These are phyloP conservation scores for Gastrolobium villosum DNA, from an alignment of 306 rosid genomes.

Conservation along the genomic window DNA sequence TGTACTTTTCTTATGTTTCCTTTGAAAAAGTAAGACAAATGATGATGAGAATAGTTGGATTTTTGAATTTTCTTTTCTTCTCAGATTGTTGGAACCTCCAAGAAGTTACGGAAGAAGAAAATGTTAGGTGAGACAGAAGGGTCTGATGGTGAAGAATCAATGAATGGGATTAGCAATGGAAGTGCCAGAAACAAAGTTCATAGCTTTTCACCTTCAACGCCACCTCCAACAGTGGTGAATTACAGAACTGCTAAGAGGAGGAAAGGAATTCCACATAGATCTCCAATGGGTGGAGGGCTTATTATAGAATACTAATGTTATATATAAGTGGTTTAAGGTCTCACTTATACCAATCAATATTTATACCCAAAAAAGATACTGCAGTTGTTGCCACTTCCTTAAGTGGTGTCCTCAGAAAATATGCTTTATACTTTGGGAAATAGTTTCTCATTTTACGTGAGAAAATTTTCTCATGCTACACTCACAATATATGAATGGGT, in stretches of 20 bases:
- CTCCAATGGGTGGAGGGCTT: constrained; percentile 83
- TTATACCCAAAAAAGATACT: constrained; percentile 51
- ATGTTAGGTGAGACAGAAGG: constrained; percentile 54
- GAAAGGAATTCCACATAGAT: constrained; percentile 74
- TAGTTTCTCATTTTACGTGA: no score
- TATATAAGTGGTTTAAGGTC: constrained; percentile 43
- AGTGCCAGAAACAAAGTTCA: constrained; percentile 51
- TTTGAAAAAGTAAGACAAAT: constrained; percentile 44
- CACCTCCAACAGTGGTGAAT: constrained; percentile 66
- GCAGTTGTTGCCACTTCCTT: constrained; percentile 45
- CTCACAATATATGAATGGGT: no score
- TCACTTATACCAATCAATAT: constrained; percentile 41
- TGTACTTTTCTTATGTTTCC: constrained; percentile 37
- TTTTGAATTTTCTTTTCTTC: constrained; percentile 35
- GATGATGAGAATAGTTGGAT: constrained; percentile 42
- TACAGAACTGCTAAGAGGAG: constrained; percentile 70
- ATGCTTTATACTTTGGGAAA: constrained; percentile 24
- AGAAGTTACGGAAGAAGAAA: constrained; percentile 58
- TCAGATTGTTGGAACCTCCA: constrained; percentile 74
- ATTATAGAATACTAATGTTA: constrained; percentile 58
- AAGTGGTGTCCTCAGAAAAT: constrained; percentile 31
- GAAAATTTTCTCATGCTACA: no score
- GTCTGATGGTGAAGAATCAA: constrained; percentile 67
- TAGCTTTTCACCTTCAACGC: constrained; percentile 78
- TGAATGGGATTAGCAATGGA: constrained; percentile 53